Evolutionary conservation across 2,329 filamentous ascomycete species (phyloP), one percentile per base, ranked within the genome.

Genomic region (Curvularia verruculosa): DNA sequence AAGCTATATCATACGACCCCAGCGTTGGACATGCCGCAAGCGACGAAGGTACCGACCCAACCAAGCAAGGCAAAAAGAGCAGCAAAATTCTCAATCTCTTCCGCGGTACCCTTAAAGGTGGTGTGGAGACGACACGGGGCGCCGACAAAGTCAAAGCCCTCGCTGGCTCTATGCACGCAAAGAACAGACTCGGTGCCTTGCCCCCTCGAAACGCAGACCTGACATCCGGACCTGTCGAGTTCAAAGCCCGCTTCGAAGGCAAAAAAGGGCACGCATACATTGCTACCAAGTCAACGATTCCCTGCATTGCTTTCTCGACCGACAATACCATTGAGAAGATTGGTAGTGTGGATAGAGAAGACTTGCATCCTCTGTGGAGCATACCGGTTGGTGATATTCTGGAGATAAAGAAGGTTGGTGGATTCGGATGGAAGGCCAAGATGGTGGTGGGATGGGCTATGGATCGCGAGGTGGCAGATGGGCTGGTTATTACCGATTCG

Each of bases 401-500:
- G 49, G 90, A 93, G 73, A 70, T 96, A 51, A 89, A 87, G 73
- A 96, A 96, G 77, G 80, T 93, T 1, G 91, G 91, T 4, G 91
- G 91, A 0, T 81, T 93, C 34, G 90, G 91, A 0, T 96, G 91
- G 91, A 96, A 95, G 77, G 87, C 87, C 1, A 94, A 92, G 79
- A 78, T 95, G 48, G 83, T 95, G 1, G 89, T 95, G 0, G 90
- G 91, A 0, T 92, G 91, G 90, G 87, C 89, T 0, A 83, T 91
- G 67, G 84, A 86, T 0, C 82, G 87, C 46, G 87, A 93, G 73
- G 85, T 95, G 28, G 86, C 88, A 0, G 91, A 95, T 77, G 90
- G 90, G 0, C 65, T 96, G 63, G 82, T 90, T 62, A 85, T 94
- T 61, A 79, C 79, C 24, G 86, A 86, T n/a, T 80, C 80, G 52